A percentile compares a stretch with the other conserved stretches of the same genome.
Conservation (phyloP, 2,329 filamentous ascomycete genomes). For the Phoma sp. region DNA sequence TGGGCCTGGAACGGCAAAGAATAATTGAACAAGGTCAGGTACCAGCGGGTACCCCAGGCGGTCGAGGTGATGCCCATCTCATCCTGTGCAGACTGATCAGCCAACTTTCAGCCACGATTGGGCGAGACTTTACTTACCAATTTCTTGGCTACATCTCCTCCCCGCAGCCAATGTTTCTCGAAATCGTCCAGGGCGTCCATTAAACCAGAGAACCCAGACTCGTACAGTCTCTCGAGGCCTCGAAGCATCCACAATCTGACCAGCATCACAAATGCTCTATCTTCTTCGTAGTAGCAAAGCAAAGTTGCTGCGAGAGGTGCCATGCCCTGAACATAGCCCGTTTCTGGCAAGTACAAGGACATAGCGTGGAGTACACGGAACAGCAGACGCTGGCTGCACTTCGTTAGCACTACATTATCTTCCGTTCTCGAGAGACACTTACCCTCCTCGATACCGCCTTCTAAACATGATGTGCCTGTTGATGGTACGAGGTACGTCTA, state of each 20-base stretch:
- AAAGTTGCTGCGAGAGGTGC: constrained; percentile 89
- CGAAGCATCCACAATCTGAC: constrained; percentile 92
- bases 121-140: constrained; percentile 63
- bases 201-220: constrained; percentile 81
- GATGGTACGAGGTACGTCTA: constrained; percentile 95
- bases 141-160: constrained; percentile 78
- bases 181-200: constrained; percentile 88
- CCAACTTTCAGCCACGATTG: constrained; percentile 4
- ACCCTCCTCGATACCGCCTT: constrained; percentile 83
- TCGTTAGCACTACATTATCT: constrained; percentile 20
- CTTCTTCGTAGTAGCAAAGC: constrained; percentile 96
- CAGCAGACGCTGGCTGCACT: constrained; percentile 71
- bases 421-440: constrained; percentile 11
- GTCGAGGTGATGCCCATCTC: constrained; percentile 83
- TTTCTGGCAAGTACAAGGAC: constrained; percentile 87
- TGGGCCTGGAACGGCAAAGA: constrained; percentile 94
- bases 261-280: constrained; percentile 92
- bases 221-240: constrained; percentile 84
- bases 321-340: constrained; percentile 98
- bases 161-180: constrained; percentile 78
- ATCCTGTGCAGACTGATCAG: constrained; percentile 56
- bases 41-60: constrained; percentile 97
- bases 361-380: constrained; percentile 93
- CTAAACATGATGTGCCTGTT: constrained; percentile 98
- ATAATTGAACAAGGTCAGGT: constrained; percentile 95